These are phyloP conservation scores for Arthrobotrys sphaeroides DNA, from an alignment of 2,329 filamentous ascomycete species.

Conservation along the genomic window DNA sequence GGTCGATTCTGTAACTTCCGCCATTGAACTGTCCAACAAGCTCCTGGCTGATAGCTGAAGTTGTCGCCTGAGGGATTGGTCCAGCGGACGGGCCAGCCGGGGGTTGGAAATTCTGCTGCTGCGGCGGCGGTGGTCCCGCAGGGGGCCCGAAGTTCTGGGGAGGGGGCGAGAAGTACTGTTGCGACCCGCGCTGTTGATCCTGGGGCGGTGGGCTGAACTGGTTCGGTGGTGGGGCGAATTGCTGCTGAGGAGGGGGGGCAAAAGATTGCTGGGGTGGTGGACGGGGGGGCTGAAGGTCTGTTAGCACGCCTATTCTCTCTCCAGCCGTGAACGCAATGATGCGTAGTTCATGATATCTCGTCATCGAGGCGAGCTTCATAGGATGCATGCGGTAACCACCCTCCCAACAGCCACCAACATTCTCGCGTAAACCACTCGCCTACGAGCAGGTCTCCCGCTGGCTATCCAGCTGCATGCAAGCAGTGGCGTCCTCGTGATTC, in stretches of 20 bases:
- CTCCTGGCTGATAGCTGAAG: conserved; percentile 66
- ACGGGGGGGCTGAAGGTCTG: conserved; percentile 14
- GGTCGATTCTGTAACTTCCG: conserved; percentile 90
- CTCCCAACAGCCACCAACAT: conserved; percentile 16
- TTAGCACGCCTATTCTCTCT: not conserved
- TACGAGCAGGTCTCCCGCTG: conserved; percentile 39
- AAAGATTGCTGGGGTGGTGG: conserved; percentile 63
- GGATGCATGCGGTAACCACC: conserved; percentile 32
- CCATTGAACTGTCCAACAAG: conserved; percentile 98
- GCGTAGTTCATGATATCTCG: not conserved
- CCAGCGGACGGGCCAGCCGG: conserved; percentile 59
- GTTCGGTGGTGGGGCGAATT: conserved; percentile 58
- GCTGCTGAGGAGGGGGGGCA: conserved; percentile 65
- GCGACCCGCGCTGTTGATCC: conserved; percentile 48
- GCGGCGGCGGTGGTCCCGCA: conserved; percentile 57
- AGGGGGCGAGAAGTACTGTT: conserved; percentile 58
- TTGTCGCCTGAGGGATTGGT: conserved; percentile 57
- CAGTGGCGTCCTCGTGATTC: not conserved
- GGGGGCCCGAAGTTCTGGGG: conserved; percentile 55
- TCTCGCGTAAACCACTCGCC: conserved; percentile 1
- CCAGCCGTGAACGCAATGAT: not conserved
- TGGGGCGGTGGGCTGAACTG: conserved; percentile 56
- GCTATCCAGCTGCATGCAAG: conserved; percentile 1
- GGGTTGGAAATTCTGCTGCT: conserved; percentile 58
- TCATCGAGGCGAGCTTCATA: not conserved